Conservation (phyloP, 768 basidiomycete species). For the Lactarius pseudohatsudake region DNA sequence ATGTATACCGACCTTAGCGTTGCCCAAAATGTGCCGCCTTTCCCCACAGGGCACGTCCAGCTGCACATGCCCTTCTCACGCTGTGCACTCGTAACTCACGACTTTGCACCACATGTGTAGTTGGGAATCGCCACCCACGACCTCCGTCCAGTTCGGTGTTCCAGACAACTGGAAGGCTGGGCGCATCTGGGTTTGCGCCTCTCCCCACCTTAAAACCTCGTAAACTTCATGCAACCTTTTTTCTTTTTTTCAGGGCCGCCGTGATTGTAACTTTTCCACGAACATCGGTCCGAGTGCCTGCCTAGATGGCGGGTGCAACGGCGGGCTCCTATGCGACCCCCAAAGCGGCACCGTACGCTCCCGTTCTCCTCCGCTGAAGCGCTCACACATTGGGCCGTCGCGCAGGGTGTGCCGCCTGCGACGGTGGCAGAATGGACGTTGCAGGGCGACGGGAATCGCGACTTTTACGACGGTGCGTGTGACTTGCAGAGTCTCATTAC, state of each 20-base stretch:
- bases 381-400: neutral
- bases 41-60: constrained; percentile 22
- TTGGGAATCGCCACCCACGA: constrained; percentile 29
- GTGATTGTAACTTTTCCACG: constrained; percentile 32
- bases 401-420: constrained; percentile 64
- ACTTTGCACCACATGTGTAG: neutral
- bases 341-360: constrained; percentile 29
- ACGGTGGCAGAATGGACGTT: constrained; percentile 71
- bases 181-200: constrained; percentile 31
- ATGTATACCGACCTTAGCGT: constrained; percentile 25
- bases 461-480: constrained; percentile 53
- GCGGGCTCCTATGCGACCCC: constrained; percentile 33
- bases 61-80: neutral
- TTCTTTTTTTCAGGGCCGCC: constrained; percentile 26
- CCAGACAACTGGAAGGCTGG: constrained; percentile 33
- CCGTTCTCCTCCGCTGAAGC: neutral
- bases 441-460: constrained; percentile 41
- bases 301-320: constrained; percentile 33
- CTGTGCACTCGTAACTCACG: neutral
- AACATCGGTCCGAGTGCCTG: constrained; percentile 30
- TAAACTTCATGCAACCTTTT: neutral
- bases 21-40: constrained; percentile 8
- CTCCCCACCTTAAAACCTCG: neutral
- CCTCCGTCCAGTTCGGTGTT: constrained; percentile 27
- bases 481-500: no score